Conservation (phyloP, 2,329 filamentous ascomycete species). For the Aspergillus sp. region DNA sequence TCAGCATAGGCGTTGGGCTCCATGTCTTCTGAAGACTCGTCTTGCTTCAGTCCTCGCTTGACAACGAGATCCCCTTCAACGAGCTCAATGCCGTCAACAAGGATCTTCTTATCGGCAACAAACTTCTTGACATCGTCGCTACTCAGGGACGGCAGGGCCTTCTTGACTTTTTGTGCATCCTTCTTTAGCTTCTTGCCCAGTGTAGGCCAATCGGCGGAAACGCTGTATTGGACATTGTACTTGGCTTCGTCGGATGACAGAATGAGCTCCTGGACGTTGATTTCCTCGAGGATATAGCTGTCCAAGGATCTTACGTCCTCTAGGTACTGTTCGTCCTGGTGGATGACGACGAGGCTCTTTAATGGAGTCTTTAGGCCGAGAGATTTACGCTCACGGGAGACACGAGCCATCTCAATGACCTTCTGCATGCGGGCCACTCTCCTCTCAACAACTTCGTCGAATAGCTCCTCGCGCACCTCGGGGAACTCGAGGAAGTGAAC, state of each 20-base stretch:
- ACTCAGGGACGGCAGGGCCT: slow-evolving; percentile 77
- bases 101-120: slow-evolving; percentile 71
- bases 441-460: slow-evolving; percentile 83
- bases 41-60: slow-evolving; percentile 76
- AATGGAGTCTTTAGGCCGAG: slow-evolving; percentile 90
- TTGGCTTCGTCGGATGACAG: slow-evolving; percentile 84
- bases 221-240: slow-evolving; percentile 91
- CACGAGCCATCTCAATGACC: slow-evolving; percentile 87
- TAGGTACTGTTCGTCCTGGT: slow-evolving; percentile 79
- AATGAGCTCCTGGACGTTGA: slow-evolving; percentile 85
- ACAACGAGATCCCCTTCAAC: slow-evolving; percentile 82
- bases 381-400: slow-evolving; percentile 81
- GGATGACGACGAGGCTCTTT: slow-evolving; percentile 86
- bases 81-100: slow-evolving; percentile 84
- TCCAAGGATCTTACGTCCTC: slow-evolving; percentile 85
- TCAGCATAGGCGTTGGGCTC: slow-evolving; percentile 90
- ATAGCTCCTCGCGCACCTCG: slow-evolving; percentile 83
- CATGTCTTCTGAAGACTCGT: slow-evolving; percentile 70
- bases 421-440: slow-evolving; percentile 90
- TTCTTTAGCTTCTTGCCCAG: slow-evolving; percentile 98
- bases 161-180: slow-evolving; percentile 88
- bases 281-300: slow-evolving; percentile 86
- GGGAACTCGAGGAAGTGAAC: slow-evolving; percentile 94
- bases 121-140: slow-evolving; percentile 83
- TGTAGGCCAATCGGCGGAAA: slow-evolving; percentile 88